Evolutionary conservation across 2,329 filamentous ascomycete genomes (phyloP).

Genomic region (Zasmidium citrigriseum): DNA sequence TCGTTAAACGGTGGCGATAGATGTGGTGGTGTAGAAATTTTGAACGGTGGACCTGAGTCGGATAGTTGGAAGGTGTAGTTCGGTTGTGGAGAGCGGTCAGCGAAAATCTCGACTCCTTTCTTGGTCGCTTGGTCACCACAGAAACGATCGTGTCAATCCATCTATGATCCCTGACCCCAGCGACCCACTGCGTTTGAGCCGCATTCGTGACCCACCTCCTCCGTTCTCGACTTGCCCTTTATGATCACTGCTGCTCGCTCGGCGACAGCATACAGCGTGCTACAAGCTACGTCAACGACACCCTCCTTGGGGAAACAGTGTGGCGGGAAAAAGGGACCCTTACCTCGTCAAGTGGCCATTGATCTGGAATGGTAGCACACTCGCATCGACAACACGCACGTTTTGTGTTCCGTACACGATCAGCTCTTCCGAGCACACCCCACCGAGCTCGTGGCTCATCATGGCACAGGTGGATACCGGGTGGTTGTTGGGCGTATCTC

Average conservation of each 20-base stretch:
- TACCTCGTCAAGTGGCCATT: constrained; percentile 16
- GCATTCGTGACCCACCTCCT: not conserved
- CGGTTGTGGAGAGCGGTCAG: not conserved
- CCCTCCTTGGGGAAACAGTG: not conserved
- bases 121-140: not conserved
- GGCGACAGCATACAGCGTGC: constrained; percentile 31
- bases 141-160: constrained; percentile 3
- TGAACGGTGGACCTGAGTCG: not conserved
- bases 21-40: not conserved
- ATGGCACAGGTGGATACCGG: constrained; percentile 29
- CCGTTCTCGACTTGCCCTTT: not conserved
- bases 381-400: constrained; percentile 30
- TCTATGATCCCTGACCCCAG: not conserved
- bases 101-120: not conserved
- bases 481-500: constrained; percentile 13
- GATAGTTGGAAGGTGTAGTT: not conserved
- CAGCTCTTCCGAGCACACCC: constrained; percentile 28
- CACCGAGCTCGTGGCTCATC: constrained; percentile 21
- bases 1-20: not conserved
- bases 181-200: not conserved
- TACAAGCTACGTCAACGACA: not conserved
- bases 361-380: constrained; percentile 26
- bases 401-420: constrained; percentile 24
- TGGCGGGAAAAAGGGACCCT: not conserved
- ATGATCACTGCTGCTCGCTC: constrained; percentile 33